phyloP scores from a whole-genome alignment of 192 early-diverging fungal genomes.

The Powellomyces hirtus region DNA sequence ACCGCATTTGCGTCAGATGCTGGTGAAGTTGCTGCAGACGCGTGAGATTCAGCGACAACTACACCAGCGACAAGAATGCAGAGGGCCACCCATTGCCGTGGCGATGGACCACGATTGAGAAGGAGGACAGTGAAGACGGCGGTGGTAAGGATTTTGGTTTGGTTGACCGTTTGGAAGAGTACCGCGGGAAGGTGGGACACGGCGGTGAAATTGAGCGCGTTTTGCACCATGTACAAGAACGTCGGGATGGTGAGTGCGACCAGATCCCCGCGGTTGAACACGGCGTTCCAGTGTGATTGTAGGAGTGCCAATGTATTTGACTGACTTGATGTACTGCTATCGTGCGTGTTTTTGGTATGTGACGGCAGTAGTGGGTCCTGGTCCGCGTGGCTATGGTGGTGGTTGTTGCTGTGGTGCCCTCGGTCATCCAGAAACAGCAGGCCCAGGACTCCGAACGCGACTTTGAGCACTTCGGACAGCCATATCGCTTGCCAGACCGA shows the following conservation, averaged over 20 bases:
- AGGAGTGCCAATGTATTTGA: not conserved
- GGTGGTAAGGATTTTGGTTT: slow-evolving; percentile 13
- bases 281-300: not conserved
- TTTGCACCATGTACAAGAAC: not conserved
- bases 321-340: not conserved
- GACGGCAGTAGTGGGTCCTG: not conserved
- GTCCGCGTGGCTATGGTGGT: not conserved
- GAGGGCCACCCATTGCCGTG: slow-evolving; percentile 6
- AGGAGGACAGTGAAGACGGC: slow-evolving; percentile 10
- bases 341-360: not conserved
- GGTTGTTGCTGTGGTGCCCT: not conserved
- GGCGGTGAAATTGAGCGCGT: not conserved
- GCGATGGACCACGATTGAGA: not conserved
- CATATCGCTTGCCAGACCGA: slow-evolving; percentile 6
- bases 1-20: not conserved
- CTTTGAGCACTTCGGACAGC: not conserved
- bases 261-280: not conserved
- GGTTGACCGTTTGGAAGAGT: not conserved
- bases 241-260: not conserved
- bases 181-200: not conserved
- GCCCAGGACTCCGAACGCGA: not conserved
- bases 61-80: not conserved
- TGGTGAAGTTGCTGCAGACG: not conserved
- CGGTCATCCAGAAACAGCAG: not conserved
- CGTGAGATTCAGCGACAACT: not conserved